Conservation (phyloP, 441 rosid species). For the Mallotus repandus region DNA sequence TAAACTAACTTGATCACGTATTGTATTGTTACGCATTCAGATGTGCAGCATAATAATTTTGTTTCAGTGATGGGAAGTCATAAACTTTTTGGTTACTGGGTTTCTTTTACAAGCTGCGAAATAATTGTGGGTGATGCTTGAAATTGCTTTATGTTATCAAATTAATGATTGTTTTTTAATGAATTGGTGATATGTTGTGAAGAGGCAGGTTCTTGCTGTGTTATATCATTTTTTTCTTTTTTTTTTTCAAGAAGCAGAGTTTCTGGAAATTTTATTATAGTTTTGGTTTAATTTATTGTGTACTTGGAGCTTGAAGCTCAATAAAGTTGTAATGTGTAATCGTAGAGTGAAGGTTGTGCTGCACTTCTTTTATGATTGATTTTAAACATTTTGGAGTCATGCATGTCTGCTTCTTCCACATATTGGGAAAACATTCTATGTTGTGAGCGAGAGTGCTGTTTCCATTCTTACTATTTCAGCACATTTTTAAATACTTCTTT, state of each 20-base stretch:
- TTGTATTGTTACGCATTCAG: background rate
- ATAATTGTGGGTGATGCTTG: conserved; percentile 13
- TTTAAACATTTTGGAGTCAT: background rate
- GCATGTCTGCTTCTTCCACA: background rate
- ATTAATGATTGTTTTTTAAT: background rate
- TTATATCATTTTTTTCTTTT: no score
- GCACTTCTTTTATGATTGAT: background rate
- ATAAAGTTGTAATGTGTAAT: background rate
- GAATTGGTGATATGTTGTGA: background rate
- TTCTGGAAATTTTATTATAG: background rate
- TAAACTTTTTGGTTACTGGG: background rate
- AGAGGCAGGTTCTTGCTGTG: conserved; percentile 1
- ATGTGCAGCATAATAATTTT: background rate
- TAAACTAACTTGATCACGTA: conserved; percentile 5
- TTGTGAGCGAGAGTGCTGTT: background rate
- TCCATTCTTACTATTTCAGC: background rate
- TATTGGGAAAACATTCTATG: background rate
- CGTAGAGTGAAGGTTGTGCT: background rate
- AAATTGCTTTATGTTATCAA: conserved; percentile 8
- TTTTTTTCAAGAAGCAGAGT: background rate
- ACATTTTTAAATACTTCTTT: conserved; percentile 1
- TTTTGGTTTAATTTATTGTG: background rate
- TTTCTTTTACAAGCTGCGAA: background rate
- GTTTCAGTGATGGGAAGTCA: background rate
- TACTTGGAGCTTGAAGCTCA: background rate